Evolutionary conservation across 2,329 filamentous ascomycete species (phyloP).

Genomic region (Didymella pomorum): DNA sequence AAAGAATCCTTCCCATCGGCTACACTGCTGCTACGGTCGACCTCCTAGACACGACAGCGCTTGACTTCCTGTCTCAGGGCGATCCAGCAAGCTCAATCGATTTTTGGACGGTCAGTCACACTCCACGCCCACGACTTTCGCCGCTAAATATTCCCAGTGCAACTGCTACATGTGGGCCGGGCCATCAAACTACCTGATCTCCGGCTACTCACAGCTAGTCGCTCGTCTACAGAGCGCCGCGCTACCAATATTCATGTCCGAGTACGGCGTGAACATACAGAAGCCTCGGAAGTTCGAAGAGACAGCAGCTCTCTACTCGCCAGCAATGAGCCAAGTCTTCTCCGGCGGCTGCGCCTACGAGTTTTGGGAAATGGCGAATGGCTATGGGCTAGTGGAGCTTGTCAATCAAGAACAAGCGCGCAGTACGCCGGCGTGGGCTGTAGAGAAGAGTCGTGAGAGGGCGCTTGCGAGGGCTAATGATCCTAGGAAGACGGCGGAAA

Average conservation of each 20-base stretch:
- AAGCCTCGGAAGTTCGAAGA: constrained; percentile 17
- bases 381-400: constrained; percentile 20
- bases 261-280: constrained; percentile 16
- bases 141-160: constrained; percentile 8
- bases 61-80: constrained; percentile 16
- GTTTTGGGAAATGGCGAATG: constrained; percentile 18
- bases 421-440: neutral
- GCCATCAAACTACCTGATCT: constrained; percentile 6
- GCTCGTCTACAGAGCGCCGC: constrained; percentile 5
- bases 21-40: constrained; percentile 11
- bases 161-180: constrained; percentile 16
- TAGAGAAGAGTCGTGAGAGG: neutral
- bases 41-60: constrained; percentile 3
- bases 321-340: constrained; percentile 18
- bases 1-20: constrained; percentile 16
- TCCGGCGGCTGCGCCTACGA: constrained; percentile 26
- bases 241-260: constrained; percentile 21
- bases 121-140: no score
- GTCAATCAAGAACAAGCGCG: neutral
- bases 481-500: constrained; percentile 10
- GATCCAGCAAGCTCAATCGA: constrained; percentile 17
- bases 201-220: constrained; percentile 9
- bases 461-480: constrained; percentile 2
- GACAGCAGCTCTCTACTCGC: constrained; percentile 21
- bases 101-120: constrained; percentile 17